Conservation (phyloP, 2,329 filamentous ascomycete genomes). For the Diplodia scrobiculata region DNA sequence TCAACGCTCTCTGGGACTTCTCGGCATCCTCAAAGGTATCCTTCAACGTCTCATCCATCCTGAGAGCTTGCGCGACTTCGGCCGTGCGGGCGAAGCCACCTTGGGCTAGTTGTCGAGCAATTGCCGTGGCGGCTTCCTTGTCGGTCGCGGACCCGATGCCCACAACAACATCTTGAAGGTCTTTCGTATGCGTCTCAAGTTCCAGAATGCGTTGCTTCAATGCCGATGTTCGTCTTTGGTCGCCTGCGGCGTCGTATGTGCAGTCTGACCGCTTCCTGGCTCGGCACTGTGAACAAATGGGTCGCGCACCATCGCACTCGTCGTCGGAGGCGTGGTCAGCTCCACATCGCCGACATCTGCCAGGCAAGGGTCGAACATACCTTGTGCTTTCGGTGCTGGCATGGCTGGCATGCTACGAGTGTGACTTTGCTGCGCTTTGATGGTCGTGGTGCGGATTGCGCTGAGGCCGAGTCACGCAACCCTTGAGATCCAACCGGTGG, state of each 20-base stretch:
- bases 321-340: not conserved
- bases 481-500: not conserved
- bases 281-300: slow-evolving; percentile 30
- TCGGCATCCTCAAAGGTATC: not conserved
- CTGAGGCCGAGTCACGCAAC: not conserved
- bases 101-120: slow-evolving; percentile 9
- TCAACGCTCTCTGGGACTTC: not conserved
- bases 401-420: slow-evolving; percentile 29
- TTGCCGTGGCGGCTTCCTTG: not conserved
- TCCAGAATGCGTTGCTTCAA: slow-evolving; percentile 31
- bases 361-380: slow-evolving; percentile 30
- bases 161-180: slow-evolving; percentile 25
- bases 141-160: slow-evolving; percentile 20
- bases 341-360: not conserved
- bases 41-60: not conserved
- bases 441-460: not conserved
- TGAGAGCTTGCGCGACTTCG: not conserved
- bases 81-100: not conserved
- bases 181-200: not conserved
- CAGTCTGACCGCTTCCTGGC: slow-evolving; percentile 30
- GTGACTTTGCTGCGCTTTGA: slow-evolving; percentile 28
- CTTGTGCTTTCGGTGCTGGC: slow-evolving; percentile 31
- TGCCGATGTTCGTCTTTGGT: slow-evolving; percentile 31
- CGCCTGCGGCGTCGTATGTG: slow-evolving; percentile 31
- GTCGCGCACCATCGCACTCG: slow-evolving; percentile 31